Evolutionary conservation across 495 filamentous ascomycete genomes (phyloP), one percentile per base, ranked within the genome.

Genomic region (Xylaria bambusicola): DNA sequence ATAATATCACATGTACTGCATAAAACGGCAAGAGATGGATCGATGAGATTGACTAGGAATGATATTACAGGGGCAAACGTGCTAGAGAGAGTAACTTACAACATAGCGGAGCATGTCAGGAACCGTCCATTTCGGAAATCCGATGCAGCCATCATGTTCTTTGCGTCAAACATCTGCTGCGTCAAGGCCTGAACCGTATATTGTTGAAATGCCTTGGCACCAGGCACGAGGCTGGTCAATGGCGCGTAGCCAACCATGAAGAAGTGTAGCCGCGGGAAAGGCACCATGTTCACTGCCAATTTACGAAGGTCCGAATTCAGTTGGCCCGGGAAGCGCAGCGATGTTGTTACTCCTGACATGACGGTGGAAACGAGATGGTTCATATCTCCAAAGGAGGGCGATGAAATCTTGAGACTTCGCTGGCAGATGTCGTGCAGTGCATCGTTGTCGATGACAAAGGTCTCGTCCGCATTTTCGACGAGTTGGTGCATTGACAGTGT

Each of bases 191-290:
- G 92, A 50, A 97, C 93, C 67, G 85, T 89, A 97, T 85, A 62
- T 92, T 90, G 74, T 93, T 93, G n/a, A 91, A 96, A 98, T 61
- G 86, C 87, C 82, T 89, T 70, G 66, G 92, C 84, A 71, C 92
- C 90, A 18, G 13, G 38, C 38, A 3, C n/a, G 75, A 91, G 91
- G 85, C 89, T 91, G 69, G 93, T 98, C 67, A 98, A 86, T 73
- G 93, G 93, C 74, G 93, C 93, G 77, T 96, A 98, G 73, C 93
- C 93, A 76, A 98, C 93, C 93, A 98, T 98, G 87, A 98, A 98
- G 88, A 98, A 98, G 79, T 98, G 93, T 48, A 98, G 89, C 87
- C 93, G 93, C 71, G 93, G 93, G 86, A 98, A 98, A 58, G 93
- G 93, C 80, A 98, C 93, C 93, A 97, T 97, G 89, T 97, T 97